Evolutionary conservation across 2,329 filamentous ascomycete species (phyloP).

Genomic region (Colletotrichum sp.): DNA sequence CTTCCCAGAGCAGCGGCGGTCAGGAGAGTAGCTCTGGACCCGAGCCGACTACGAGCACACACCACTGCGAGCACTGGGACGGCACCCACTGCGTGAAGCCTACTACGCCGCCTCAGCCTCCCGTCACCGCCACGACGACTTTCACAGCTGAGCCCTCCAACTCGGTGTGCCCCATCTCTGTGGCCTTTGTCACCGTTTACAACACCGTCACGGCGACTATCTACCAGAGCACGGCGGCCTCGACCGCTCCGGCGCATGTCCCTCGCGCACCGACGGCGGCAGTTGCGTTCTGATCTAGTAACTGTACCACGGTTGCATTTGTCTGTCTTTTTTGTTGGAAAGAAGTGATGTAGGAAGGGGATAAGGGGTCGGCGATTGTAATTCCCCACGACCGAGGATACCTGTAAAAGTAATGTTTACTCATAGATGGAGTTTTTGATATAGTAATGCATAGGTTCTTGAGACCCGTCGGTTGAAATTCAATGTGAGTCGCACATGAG

Average conservation of each 20-base stretch:
- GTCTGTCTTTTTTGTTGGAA: background rate
- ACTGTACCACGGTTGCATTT: background rate
- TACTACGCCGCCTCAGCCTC: background rate
- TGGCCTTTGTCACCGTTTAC: constrained; percentile 37
- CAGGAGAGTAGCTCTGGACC: background rate
- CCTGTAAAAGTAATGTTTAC: constrained; percentile 12
- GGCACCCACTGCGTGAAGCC: constrained; percentile 13
- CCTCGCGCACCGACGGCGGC: background rate
- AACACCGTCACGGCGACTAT: constrained; percentile 41
- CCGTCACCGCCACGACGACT: constrained; percentile 1
- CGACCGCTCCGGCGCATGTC: background rate
- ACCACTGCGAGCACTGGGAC: constrained; percentile 26
- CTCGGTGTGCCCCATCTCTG: constrained; percentile 30
- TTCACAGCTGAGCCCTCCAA: constrained; percentile 10
- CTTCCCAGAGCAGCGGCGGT: background rate
- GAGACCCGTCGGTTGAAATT: background rate
- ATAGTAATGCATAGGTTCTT: background rate
- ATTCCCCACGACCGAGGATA: background rate
- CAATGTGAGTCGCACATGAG: background rate
- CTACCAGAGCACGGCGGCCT: background rate
- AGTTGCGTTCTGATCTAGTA: background rate
- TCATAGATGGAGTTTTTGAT: background rate
- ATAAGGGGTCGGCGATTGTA: background rate
- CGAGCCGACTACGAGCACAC: background rate
- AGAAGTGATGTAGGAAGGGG: background rate